Base-by-base conservation (phyloP, 2,329 filamentous ascomycete genomes). In the Venturiaceae sp. region DNA sequence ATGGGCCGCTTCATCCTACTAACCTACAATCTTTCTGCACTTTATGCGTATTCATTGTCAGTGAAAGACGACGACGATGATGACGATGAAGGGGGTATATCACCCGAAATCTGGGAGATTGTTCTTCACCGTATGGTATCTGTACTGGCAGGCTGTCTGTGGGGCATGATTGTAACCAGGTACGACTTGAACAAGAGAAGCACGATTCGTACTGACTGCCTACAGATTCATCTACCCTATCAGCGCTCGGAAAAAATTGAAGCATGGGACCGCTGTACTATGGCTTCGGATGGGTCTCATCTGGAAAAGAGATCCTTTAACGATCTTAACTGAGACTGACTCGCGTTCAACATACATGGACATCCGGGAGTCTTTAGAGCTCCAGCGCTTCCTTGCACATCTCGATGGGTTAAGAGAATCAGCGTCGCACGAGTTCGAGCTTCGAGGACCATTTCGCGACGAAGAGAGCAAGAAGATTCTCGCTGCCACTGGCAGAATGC, bases 211-310 rank as follows among this genome's bases (percentile, higher is more conserved):
- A n/a, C n/a, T n/a, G n/a, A n/a, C n/a, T n/a, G n/a, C n/a, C n/a
- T n/a, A n/a, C n/a, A n/a, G 92, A 60, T 68, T 95, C 54, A 85
- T 99, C 63, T 97, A 92, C 90, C 94, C 94, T 8, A 95, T 96
- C 62, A 94, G 90, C 33, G 94, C 91, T 1, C 83, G 94, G 46
- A 80, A 82, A 62, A 95, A 95, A 72, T 85, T 97, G 66, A 90
- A 94, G 67, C 87, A 95, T 66, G 92, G 92, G 1, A 79, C 96
- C 11, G 89, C 90, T 30, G 79, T 96, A n/a, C 77, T 99, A 13
- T 97, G 94, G 82, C 80, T 99, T 6, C 89, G 95, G 60, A 92
- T 99, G 84, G 44, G 44, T 50, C 80, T 99, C 34, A 92, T 97
- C 63, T 99, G 94, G 94, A 95, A 92, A 74, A 84, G 92, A 47